phyloP scores from a whole-genome alignment of 2,329 filamentous ascomycete genomes.

The Xylaria sp. region DNA sequence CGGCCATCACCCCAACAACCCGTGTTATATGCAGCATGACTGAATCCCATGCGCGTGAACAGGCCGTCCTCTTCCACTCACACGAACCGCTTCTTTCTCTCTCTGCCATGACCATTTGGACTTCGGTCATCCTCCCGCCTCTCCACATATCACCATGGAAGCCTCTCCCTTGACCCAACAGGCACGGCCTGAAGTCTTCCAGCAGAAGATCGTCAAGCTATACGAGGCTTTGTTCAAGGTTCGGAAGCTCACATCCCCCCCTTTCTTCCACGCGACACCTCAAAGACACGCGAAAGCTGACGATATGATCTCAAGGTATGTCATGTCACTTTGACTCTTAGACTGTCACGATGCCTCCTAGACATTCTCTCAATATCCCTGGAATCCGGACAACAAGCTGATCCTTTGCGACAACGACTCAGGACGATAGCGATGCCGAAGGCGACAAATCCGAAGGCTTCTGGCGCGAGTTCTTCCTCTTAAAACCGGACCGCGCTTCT shows the following conservation, averaged over 20 bases:
- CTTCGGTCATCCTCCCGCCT: constrained; percentile 2
- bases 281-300: constrained; percentile 24
- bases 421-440: constrained; percentile 56
- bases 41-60: constrained; percentile 6
- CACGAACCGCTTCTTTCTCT: not conserved
- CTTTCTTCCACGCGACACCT: constrained; percentile 17
- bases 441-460: constrained; percentile 78
- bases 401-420: constrained; percentile 23
- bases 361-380: not conserved
- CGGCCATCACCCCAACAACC: not conserved
- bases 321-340: constrained; percentile 10
- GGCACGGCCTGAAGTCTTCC: constrained; percentile 80
- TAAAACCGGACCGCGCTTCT: constrained; percentile 68
- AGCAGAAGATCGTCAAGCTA: constrained; percentile 87
- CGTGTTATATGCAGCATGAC: constrained; percentile 1
- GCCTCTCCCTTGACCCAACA: constrained; percentile 90
- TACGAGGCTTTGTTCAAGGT: constrained; percentile 82
- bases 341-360: not conserved
- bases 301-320: constrained; percentile 28
- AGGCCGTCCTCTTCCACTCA: not conserved
- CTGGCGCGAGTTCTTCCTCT: constrained; percentile 92
- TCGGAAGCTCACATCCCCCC: constrained; percentile 24
- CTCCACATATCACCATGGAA: constrained; percentile 55
- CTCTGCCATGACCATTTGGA: constrained; percentile 13
- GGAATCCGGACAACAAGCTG: constrained; percentile 17